Conservation (phyloP, 2,329 filamentous ascomycete species). For the Xylariomycetidae sp. region DNA sequence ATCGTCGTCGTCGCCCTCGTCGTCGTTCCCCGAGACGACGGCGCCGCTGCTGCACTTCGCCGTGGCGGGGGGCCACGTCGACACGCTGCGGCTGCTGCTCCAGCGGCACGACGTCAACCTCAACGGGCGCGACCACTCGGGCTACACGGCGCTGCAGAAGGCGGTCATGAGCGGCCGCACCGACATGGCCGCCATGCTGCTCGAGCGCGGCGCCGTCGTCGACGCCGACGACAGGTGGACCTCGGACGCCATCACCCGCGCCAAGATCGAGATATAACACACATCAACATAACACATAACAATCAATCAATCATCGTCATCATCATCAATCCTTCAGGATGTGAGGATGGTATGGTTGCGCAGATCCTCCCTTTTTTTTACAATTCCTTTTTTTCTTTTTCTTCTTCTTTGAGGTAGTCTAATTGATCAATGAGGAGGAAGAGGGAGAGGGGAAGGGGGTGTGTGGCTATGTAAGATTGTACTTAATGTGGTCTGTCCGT, state of each 20-base stretch:
- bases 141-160: slow-evolving; percentile 28
- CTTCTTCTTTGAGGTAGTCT: too few relatives aligned
- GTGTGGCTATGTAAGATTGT: too few relatives aligned
- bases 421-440: too few relatives aligned
- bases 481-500: too few relatives aligned
- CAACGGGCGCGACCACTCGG: slow-evolving; percentile 23
- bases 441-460: too few relatives aligned
- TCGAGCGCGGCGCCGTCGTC: slow-evolving; percentile 25
- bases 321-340: too few relatives aligned
- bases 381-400: too few relatives aligned
- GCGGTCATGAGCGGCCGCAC: slow-evolving; percentile 27
- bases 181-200: slow-evolving; percentile 27
- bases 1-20: slow-evolving; percentile 10
- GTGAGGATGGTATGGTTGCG: too few relatives aligned
- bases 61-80: slow-evolving; percentile 24
- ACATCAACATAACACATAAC: too few relatives aligned
- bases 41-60: slow-evolving; percentile 29
- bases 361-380: too few relatives aligned
- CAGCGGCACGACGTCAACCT: slow-evolving; percentile 25
- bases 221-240: slow-evolving; percentile 21
- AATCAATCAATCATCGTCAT: too few relatives aligned
- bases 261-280: slow-evolving; percentile 13
- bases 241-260: slow-evolving; percentile 9
- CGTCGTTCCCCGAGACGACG: slow-evolving; percentile 23
- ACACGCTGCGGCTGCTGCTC: slow-evolving; percentile 25